Percentiles rank a stretch among this genome's conserved stretches.
phyloP scores from a whole-genome alignment of 2,329 filamentous ascomycete genomes.

The Colletotrichum viniferum region DNA sequence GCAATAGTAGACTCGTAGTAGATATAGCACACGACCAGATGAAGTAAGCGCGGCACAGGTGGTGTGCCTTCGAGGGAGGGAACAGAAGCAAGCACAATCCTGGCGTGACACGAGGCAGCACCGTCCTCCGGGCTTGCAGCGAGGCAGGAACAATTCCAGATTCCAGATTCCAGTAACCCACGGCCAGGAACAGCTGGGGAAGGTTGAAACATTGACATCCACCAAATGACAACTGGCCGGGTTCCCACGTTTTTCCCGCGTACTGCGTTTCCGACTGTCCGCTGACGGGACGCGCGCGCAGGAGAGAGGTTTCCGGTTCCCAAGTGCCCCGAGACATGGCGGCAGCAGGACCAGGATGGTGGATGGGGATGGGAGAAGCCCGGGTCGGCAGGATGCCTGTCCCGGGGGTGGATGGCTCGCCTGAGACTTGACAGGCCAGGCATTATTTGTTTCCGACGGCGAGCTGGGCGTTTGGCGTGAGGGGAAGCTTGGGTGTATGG shows the following conservation, averaged over 20 bases:
- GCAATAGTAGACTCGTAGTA: not conserved
- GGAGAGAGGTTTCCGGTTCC: not conserved
- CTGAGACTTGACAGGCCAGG: slow-evolving; percentile 15
- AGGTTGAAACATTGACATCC: slow-evolving; percentile 11
- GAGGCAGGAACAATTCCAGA: slow-evolving; percentile 6
- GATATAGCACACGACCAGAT: not conserved
- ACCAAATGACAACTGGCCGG: slow-evolving; percentile 8
- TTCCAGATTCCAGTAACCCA: not conserved
- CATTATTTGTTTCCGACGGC: slow-evolving; percentile 6
- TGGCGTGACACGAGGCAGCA: slow-evolving; percentile 1
- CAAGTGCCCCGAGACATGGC: not conserved
- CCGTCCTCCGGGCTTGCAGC: not conserved
- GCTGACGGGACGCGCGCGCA: not conserved
- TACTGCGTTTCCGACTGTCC: not conserved
- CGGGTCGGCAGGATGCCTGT: slow-evolving; percentile 5
- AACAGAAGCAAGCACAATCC: not conserved
- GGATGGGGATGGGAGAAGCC: not conserved
- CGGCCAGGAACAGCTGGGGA: not conserved
- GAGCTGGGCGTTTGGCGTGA: not conserved
- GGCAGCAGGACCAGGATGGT: not conserved
- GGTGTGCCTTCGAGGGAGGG: not conserved
- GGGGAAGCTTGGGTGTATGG: not conserved
- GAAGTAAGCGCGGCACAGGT: not conserved
- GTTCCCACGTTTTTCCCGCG: slow-evolving; percentile 16
- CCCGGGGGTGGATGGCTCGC: not conserved